phyloP scores from a whole-genome alignment of 805 yeast species.

The Ogataea kodamae region DNA sequence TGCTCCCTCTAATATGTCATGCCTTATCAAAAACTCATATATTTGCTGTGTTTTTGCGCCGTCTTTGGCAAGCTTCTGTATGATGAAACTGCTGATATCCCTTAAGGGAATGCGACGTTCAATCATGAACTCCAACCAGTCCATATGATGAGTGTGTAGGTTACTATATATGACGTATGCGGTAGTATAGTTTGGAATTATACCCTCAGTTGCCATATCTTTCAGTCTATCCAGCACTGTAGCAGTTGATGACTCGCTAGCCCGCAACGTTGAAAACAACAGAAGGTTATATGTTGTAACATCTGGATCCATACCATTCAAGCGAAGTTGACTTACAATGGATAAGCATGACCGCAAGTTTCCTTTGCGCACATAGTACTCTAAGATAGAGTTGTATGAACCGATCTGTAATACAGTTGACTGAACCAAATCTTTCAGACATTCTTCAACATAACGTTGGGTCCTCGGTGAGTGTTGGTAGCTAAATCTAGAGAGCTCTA shows the following conservation, averaged over 20 bases:
- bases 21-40: constrained; percentile 5
- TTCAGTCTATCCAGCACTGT: constrained; percentile 5
- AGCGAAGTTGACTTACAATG: constrained; percentile 7
- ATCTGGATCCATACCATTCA: constrained; percentile 2
- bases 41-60: constrained; percentile 10
- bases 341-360: constrained; percentile 2
- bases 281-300: constrained; percentile 13
- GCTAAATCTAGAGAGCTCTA: constrained; percentile 4
- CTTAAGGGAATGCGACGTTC: constrained; percentile 5
- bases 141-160: constrained; percentile 4
- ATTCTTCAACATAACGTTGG: constrained; percentile 9
- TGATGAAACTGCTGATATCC: constrained; percentile 9
- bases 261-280: constrained; percentile 8
- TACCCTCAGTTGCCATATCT: constrained; percentile 5
- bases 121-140: constrained; percentile 7
- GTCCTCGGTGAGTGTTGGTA: constrained; percentile 10
- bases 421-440: constrained; percentile 10
- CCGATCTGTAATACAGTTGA: constrained; percentile 5
- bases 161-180: constrained; percentile 12
- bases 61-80: constrained; percentile 5
- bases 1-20: constrained; percentile 7
- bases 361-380: constrained; percentile 10
- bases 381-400: constrained; percentile 9
- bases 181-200: constrained; percentile 11
- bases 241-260: constrained; percentile 1